phyloP scores from a whole-genome alignment of 139 green algal species.

The Coccomyxa sp. region DNA sequence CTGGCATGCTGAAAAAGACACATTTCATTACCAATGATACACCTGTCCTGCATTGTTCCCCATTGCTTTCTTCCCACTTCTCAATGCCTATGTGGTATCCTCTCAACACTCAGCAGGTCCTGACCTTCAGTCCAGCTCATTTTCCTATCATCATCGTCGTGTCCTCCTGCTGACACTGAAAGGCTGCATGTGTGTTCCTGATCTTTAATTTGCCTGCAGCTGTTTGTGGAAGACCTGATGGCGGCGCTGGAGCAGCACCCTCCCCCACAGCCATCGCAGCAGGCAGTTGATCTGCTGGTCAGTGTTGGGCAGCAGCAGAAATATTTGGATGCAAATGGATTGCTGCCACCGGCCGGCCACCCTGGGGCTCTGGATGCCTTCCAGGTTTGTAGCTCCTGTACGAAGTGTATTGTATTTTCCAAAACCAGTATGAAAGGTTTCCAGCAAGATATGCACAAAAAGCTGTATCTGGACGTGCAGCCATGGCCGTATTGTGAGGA shows the following conservation, averaged over 20 bases:
- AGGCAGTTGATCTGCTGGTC: slow-evolving; percentile 46
- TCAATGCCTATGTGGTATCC: too few species aligned
- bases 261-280: slow-evolving; percentile 34
- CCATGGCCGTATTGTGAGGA: too few species aligned
- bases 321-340: slow-evolving; percentile 20
- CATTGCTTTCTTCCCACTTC: too few species aligned
- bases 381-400: not conserved
- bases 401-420: too few species aligned
- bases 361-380: slow-evolving; percentile 33
- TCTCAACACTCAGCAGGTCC: too few species aligned
- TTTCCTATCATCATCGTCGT: not conserved
- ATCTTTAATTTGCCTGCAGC: not conserved
- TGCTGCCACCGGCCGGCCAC: slow-evolving; percentile 31
- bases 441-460: too few species aligned
- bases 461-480: too few species aligned
- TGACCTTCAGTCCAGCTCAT: not conserved
- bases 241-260: slow-evolving; percentile 31
- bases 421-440: too few species aligned
- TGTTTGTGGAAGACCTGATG: slow-evolving; percentile 29
- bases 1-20: not conserved
- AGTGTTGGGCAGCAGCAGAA: slow-evolving; percentile 40
- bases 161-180: too few species aligned
- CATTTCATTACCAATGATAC: too few species aligned
- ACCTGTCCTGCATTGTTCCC: too few species aligned
- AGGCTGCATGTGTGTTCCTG: too few species aligned